These are phyloP conservation scores for Tulasnella sp. DNA, from an alignment of 768 basidiomycete species.

Conservation along the genomic window DNA sequence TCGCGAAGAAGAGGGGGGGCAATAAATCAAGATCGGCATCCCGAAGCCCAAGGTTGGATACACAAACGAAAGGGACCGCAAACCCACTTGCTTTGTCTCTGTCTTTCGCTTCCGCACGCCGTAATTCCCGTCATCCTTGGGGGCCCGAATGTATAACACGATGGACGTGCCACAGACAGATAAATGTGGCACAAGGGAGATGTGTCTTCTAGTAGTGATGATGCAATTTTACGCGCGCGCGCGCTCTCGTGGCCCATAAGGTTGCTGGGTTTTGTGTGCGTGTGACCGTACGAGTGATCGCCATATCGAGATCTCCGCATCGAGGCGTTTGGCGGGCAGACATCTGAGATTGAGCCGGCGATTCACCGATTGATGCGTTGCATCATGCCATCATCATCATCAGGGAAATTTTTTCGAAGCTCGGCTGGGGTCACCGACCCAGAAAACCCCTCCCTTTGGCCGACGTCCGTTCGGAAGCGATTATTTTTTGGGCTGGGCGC, in stretches of 20 bases:
- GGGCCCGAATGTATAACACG: not conserved
- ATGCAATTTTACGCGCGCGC: no score
- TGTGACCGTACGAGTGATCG: not conserved
- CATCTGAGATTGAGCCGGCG: constrained; percentile 6
- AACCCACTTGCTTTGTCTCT: not conserved
- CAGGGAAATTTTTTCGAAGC: no score
- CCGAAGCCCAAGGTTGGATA: not conserved
- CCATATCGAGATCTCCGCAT: not conserved
- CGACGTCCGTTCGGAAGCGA: no score
- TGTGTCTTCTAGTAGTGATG: no score
- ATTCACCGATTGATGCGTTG: not conserved
- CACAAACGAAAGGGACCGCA: not conserved
- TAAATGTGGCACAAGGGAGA: not conserved
- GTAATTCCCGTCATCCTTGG: not conserved
- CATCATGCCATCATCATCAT: no score
- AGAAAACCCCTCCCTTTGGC: no score
- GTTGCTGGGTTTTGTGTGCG: no score
- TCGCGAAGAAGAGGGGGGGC: not conserved
- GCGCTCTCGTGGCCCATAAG: no score
- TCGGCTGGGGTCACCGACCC: no score
- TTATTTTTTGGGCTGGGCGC: no score
- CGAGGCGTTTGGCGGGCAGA: not conserved
- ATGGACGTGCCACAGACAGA: not conserved
- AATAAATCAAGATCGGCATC: constrained; percentile 7
- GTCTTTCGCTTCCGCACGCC: not conserved